Conservation (phyloP, 2,329 filamentous ascomycete genomes). For the Xylaria arbuscula region DNA sequence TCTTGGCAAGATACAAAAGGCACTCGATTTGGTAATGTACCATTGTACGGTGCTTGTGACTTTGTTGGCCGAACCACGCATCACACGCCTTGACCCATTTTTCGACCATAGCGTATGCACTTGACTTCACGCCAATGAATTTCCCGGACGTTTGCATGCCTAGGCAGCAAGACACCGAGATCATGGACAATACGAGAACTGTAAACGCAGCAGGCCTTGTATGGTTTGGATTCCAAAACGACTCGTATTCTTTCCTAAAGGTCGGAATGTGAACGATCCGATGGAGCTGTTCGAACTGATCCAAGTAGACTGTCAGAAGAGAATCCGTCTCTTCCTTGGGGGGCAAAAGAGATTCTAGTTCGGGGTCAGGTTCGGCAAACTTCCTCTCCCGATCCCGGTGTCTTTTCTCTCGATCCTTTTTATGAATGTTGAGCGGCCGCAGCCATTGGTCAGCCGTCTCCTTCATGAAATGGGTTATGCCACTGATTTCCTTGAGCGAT, state of each 20-base stretch:
- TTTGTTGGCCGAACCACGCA: conserved; percentile 65
- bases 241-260: conserved; percentile 66
- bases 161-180: conserved; percentile 68
- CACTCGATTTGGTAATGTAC: conserved; percentile 71
- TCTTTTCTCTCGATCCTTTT: conserved; percentile 66
- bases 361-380: conserved; percentile 60
- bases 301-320: conserved; percentile 62
- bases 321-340: conserved; percentile 61
- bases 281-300: conserved; percentile 66
- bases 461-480: conserved; percentile 70
- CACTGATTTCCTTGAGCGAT: conserved; percentile 66
- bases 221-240: conserved; percentile 63
- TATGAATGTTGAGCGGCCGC: conserved; percentile 65
- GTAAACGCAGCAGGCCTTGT: conserved; percentile 65
- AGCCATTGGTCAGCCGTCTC: conserved; percentile 72
- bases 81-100: conserved; percentile 68
- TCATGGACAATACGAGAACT: conserved; percentile 68
- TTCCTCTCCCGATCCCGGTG: conserved; percentile 63
- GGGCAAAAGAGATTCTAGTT: conserved; percentile 63
- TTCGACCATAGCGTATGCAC: conserved; percentile 65
- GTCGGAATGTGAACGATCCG: conserved; percentile 70
- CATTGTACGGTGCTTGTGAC: conserved; percentile 69
- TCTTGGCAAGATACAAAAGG: conserved; percentile 69
- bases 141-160: conserved; percentile 63
- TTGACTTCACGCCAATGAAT: conserved; percentile 69